A percentile compares a stretch with the other conserved stretches of the same genome.
These are phyloP conservation scores for Yarrowia sp. DNA, from an alignment of 805 yeast genomes.

Conservation along the genomic window DNA sequence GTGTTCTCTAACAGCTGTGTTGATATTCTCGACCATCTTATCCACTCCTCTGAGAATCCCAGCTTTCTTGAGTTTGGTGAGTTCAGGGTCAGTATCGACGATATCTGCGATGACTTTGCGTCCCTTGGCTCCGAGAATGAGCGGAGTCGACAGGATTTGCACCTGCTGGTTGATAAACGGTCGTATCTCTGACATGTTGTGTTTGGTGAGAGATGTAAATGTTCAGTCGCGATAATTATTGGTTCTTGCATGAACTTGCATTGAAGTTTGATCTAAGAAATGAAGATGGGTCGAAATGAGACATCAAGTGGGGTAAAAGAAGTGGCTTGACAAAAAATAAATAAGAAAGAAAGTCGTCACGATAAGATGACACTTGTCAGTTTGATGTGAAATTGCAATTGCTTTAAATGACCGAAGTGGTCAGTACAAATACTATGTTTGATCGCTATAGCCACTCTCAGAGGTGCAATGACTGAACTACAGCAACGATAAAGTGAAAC, in stretches of 20 bases:
- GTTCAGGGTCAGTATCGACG: constrained; percentile 1
- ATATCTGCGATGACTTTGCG: neutral
- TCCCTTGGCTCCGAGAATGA: constrained; percentile 22
- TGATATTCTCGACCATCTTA: constrained; percentile 18
- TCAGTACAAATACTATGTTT: too few relatives aligned
- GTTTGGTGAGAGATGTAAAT: neutral
- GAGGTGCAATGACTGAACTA: too few relatives aligned
- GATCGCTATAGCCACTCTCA: too few relatives aligned
- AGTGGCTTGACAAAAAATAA: too few relatives aligned
- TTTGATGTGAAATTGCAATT: too few relatives aligned
- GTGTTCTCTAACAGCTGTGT: constrained; percentile 6
- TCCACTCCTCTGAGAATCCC: constrained; percentile 8
- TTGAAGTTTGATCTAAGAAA: constrained; percentile 2
- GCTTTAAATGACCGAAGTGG: too few relatives aligned
- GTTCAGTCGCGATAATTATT: neutral
- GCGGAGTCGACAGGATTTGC: constrained; percentile 36
- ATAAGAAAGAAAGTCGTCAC: too few relatives aligned
- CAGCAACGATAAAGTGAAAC: too few relatives aligned
- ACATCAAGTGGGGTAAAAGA: too few relatives aligned
- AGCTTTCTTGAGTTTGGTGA: neutral
- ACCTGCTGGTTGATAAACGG: constrained; percentile 31
- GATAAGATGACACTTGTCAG: too few relatives aligned
- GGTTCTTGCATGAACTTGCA: constrained; percentile 4
- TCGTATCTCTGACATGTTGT: constrained; percentile 16
- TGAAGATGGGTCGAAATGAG: too few relatives aligned